Percentiles rank a stretch among this genome's conserved stretches.
Conservation (phyloP, 2,329 filamentous ascomycete species). For the Aspergillus ochraceus region DNA sequence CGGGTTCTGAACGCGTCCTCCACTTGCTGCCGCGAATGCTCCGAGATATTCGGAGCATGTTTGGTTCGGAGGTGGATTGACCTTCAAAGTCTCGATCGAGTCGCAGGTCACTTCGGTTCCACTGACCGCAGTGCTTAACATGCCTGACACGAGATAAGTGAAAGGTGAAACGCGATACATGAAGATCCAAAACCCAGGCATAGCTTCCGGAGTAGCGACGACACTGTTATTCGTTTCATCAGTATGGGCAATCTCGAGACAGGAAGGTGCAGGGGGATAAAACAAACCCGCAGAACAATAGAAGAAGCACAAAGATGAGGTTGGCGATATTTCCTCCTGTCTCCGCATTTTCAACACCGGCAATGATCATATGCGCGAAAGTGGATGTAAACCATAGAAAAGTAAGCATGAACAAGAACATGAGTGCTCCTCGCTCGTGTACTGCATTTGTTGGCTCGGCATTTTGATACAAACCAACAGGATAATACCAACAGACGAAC, state of each 20-base stretch:
- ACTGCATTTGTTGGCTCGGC: background rate
- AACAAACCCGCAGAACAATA: background rate
- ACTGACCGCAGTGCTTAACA: constrained; percentile 1
- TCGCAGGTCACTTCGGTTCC: background rate
- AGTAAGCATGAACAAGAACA: background rate
- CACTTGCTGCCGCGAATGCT: background rate
- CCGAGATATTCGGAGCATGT: background rate
- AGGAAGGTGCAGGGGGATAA: too few species aligned
- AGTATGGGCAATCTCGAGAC: background rate
- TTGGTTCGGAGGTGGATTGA: background rate
- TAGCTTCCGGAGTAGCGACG: constrained; percentile 1
- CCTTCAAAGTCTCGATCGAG: background rate
- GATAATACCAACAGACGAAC: background rate
- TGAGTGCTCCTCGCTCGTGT: background rate
- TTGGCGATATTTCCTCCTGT: constrained; percentile 2
- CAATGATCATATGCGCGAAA: background rate
- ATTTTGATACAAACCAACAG: background rate
- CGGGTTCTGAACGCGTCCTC: background rate
- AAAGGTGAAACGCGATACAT: constrained; percentile 1
- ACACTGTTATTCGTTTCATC: background rate
- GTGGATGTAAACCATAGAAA: constrained; percentile 3
- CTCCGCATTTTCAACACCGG: background rate
- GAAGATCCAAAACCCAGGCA: constrained; percentile 4
- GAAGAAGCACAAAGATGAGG: background rate
- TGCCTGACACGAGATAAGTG: background rate